Base-by-base conservation (phyloP, 2,329 filamentous ascomycete species). In the Colletotrichum godetiae region DNA sequence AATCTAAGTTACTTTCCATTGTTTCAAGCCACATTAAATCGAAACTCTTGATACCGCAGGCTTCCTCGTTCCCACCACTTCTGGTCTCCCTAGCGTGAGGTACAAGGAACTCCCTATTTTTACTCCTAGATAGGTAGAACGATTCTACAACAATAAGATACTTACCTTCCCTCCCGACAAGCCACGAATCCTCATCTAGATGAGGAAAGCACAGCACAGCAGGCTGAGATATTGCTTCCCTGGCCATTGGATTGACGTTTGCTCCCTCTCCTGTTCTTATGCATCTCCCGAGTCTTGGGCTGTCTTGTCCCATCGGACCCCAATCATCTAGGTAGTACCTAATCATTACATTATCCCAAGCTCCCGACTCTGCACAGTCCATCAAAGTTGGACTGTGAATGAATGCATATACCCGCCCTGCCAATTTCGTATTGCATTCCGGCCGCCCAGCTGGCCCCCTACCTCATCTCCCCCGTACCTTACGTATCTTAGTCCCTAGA, bases 391-490 rank as follows among this genome's bases (percentile, higher is more conserved):
- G 22, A 56, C 15, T 15, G 11, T 33, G 5, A 19, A 15, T 2
- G 15, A 15, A 19, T 22, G 7, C 5, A 49, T 24, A 31, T 0
- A 71, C 35, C 42, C 53, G 60, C 35, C 31, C 35, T 64, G 49
- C 6, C 29, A 37, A 37, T 61, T 49, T 73, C 60, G 55, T 52
- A 49, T 65, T 61, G 19, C 29, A 57, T n/a, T 55, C 29, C 67
- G 46, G 12, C 63, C 49, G 58, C 52, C 24, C 60, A 27, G n/a
- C 46, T 37, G 13, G 13, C 27, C 35, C 55, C 53, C 53, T 33
- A n/a, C 22, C 33, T 33, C 60, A 60, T 64, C 67, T 49, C 67
- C 69, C 64, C 49, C 46, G 53, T 53, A 29, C 46, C 49, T 61
- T 49, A 4, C 19, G 19, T 49, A 10, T 19, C 42, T 49, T 49